Evolutionary conservation across 129 eudicot genomes (phyloP), one percentile per base, ranked within the genome.

Genomic region (Flaveria bidentis): DNA sequence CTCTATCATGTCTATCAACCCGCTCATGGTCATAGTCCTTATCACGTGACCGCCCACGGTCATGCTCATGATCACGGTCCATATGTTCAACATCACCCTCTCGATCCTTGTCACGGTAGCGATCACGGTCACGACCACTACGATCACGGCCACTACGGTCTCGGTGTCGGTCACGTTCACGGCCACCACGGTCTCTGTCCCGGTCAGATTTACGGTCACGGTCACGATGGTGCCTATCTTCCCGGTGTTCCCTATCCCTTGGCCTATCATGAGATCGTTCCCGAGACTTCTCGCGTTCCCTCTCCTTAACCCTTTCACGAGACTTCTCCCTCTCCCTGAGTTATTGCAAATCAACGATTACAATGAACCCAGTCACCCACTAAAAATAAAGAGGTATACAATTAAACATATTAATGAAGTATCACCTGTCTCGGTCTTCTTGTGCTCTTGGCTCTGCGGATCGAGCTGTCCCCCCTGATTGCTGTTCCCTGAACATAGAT

Each of bases 391-490:
- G 68, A 28, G 68, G 44, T 26, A 14, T 6, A 6, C 28, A 13
- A 62, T 28, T 28, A 62, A 62, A 26, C 18, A 14, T 14, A 13
- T 62, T 28, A 28, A 1, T 14, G 8, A 18, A 26, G 62, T 17
- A 16, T 16, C 75, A 91, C 95, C 92, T 79, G 55, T 89, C 92
- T 41, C 97, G 85, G 10, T 94, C 98, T 23, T 91, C 97, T 10
- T 84, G 83, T 81, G 73, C 86, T 84, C 87, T 87, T 80, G 98
- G 97, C 84, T 94, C 98, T 81, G 77, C 96, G 9, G 98, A 91
- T 53, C 91, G 90, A 70, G 96, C 55, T 64, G 86, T 41, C 11
- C 86, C 93, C 60, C 90, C 87, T 53, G 93, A 69, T 81, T 93
- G 97, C 75, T 83, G 89, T 78, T 93, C 98, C 80, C 98, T 92